These are phyloP conservation scores for Cyberlindnera sargentensis DNA, from an alignment of 805 yeast species.

Conservation along the genomic window DNA sequence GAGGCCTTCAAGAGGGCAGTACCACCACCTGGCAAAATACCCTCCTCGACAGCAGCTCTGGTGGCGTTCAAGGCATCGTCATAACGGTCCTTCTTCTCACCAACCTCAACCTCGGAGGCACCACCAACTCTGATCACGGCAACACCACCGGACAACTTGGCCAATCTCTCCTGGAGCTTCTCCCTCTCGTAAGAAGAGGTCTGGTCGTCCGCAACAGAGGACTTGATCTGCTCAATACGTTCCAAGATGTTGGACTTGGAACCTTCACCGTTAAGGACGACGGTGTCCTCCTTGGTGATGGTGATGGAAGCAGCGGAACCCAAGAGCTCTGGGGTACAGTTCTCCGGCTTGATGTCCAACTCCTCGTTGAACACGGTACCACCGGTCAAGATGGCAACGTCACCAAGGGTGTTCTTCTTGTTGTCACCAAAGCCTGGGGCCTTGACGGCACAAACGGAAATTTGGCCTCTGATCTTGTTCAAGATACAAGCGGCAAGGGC, in stretches of 20 bases:
- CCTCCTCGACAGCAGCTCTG: constrained; percentile 99
- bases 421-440: constrained; percentile 99
- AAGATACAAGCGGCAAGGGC: constrained; percentile 98
- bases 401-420: constrained; percentile 92
- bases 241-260: constrained; percentile 74
- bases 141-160: constrained; percentile 97
- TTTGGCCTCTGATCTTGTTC: constrained; percentile 98
- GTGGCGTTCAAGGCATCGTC: constrained; percentile 99
- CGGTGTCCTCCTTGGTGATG: constrained; percentile 95
- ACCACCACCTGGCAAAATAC: constrained; percentile 99
- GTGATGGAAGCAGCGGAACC: constrained; percentile 93
- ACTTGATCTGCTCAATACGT: constrained; percentile 63
- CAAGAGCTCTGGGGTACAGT: constrained; percentile 82
- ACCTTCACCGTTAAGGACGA: constrained; percentile 92
- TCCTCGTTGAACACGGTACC: constrained; percentile 47
- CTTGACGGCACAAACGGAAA: constrained; percentile 95
- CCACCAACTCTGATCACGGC: constrained; percentile 99
- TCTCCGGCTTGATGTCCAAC: constrained; percentile 92
- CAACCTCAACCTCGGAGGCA: constrained; percentile 94
- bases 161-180: constrained; percentile 95
- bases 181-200: constrained; percentile 79
- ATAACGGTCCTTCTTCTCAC: constrained; percentile 99
- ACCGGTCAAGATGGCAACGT: constrained; percentile 92
- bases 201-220: constrained; percentile 19
- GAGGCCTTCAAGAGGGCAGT: constrained; percentile 92